phyloP scores from a whole-genome alignment of 768 basidiomycete genomes.

The Lentinula aciculospora region DNA sequence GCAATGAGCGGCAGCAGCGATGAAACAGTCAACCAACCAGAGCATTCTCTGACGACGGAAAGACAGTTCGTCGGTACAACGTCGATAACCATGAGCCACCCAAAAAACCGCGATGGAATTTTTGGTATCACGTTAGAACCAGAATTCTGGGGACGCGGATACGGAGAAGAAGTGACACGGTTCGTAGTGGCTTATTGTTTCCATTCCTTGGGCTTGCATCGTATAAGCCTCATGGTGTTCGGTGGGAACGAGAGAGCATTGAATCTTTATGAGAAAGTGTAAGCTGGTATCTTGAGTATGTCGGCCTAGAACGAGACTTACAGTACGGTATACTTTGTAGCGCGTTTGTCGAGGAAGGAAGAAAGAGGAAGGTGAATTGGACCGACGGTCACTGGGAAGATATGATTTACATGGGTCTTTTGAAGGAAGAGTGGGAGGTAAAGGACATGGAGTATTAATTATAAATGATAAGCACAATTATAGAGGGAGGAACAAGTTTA shows the following conservation, averaged over 20 bases:
- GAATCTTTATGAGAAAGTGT: conserved; percentile 36
- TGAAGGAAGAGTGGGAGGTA: conserved; percentile 39
- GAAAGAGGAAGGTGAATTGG: conserved; percentile 30
- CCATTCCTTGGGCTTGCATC: conserved; percentile 30
- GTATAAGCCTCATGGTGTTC: conserved; percentile 33
- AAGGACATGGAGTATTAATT: too few species aligned
- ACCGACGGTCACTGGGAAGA: conserved; percentile 31
- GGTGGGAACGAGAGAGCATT: conserved; percentile 33
- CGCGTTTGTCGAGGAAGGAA: conserved; percentile 36
- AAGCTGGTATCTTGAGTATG: background rate
- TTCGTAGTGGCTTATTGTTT: conserved; percentile 39
- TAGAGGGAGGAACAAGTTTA: too few species aligned
- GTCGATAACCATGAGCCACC: conserved; percentile 18
- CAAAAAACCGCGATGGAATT: conserved; percentile 23
- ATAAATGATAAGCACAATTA: too few species aligned
- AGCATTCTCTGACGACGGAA: conserved; percentile 10
- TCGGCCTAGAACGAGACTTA: too few species aligned
- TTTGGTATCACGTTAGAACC: conserved; percentile 24
- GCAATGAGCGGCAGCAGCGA: conserved; percentile 5
- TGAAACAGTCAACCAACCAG: background rate
- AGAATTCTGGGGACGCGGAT: conserved; percentile 32
- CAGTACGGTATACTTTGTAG: conserved; percentile 18
- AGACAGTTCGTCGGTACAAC: conserved; percentile 26
- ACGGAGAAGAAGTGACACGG: conserved; percentile 33
- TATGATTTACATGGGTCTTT: conserved; percentile 29